These are phyloP conservation scores for Chlorella sp. DNA, from an alignment of 139 green algal genomes.

Conservation along the genomic window DNA sequence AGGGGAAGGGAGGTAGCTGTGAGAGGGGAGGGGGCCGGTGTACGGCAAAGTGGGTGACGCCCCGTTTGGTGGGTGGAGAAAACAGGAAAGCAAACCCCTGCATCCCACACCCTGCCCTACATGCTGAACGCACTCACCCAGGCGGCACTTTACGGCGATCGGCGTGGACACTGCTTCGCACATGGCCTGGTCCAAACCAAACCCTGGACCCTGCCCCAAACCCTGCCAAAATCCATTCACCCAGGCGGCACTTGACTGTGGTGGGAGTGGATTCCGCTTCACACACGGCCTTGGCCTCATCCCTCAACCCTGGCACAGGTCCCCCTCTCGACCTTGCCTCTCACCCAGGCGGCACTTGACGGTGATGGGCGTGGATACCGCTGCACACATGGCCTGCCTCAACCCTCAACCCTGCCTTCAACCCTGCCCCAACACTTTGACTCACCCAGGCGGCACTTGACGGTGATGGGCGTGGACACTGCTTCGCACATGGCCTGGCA, in stretches of 20 bases:
- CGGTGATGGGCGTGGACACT: constrained; percentile 64
- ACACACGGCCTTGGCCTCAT: constrained; percentile 67
- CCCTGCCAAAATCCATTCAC: no score
- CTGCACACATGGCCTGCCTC: constrained; percentile 61
- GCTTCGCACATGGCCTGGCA: constrained; percentile 67
- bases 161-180: constrained; percentile 45
- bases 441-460: constrained; percentile 91
- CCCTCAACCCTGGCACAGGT: no score
- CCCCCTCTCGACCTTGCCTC: neutral
- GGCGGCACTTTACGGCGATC: constrained; percentile 90
- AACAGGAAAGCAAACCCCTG: no score
- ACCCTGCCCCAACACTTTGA: no score
- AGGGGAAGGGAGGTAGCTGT: neutral
- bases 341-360: constrained; percentile 92
- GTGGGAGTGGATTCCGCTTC: constrained; percentile 56
- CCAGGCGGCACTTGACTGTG: constrained; percentile 91
- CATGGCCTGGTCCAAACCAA: constrained; percentile 71
- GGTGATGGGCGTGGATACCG: constrained; percentile 62
- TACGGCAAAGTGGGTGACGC: neutral
- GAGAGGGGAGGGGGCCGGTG: no score
- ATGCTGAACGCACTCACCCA: constrained; percentile 69
- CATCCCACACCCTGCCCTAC: no score
- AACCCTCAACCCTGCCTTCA: neutral
- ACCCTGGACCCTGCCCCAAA: no score
- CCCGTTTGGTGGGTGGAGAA: no score